These are phyloP conservation scores for Suillus occidentalis DNA, from an alignment of 768 basidiomycete species.

Conservation along the genomic window DNA sequence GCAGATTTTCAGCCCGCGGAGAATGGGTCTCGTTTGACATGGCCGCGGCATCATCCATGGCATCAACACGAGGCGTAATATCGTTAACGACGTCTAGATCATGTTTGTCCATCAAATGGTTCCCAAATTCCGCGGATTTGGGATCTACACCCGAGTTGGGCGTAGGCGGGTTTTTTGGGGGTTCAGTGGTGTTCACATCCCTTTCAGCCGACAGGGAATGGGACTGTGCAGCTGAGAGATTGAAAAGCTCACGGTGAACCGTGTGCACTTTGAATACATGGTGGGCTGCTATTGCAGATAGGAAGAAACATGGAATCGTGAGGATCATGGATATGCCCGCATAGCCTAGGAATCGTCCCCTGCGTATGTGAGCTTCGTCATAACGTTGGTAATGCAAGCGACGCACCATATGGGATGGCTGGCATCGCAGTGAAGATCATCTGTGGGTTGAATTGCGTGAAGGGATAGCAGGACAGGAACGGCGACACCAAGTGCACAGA, in stretches of 20 bases:
- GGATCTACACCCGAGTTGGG: conserved; percentile 15
- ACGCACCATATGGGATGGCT: conserved; percentile 58
- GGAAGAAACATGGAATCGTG: conserved; percentile 49
- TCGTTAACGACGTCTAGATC: not conserved
- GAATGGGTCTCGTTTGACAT: not conserved
- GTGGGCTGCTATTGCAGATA: conserved; percentile 35
- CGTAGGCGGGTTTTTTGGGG: conserved; percentile 22
- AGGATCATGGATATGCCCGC: conserved; percentile 55
- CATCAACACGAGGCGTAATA: not conserved
- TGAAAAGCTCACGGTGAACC: conserved; percentile 14
- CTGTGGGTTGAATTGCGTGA: conserved; percentile 44
- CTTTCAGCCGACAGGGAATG: not conserved
- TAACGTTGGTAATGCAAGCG: not conserved
- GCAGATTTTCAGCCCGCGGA: not conserved
- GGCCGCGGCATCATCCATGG: not conserved
- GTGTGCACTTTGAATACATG: conserved; percentile 23
- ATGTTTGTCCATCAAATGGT: not conserved
- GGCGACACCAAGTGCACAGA: conserved; percentile 44
- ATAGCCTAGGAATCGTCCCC: conserved; percentile 67
- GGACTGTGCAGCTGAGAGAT: not conserved
- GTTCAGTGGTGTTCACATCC: conserved; percentile 7
- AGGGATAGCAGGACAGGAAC: conserved; percentile 43
- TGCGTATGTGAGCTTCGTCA: conserved; percentile 24
- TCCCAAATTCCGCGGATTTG: not conserved
- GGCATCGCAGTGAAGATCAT: conserved; percentile 61